Evolutionary conservation across 495 filamentous ascomycete species (phyloP).

Genomic region (Saxophila tyrrhenica): DNA sequence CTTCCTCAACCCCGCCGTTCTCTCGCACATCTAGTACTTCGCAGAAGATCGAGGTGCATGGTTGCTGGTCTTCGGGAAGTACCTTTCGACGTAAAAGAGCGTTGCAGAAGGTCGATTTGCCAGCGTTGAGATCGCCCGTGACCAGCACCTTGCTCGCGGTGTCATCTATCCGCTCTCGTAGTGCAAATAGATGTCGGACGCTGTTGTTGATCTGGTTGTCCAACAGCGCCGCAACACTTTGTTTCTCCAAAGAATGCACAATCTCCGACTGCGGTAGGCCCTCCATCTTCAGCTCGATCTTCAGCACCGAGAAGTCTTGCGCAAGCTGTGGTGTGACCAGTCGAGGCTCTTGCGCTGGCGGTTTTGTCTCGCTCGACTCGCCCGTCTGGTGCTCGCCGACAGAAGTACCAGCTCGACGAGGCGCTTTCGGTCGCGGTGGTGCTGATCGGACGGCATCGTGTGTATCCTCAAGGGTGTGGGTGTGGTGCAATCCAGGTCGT

Average conservation of each 20-base stretch:
- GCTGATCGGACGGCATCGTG: conserved; percentile 25
- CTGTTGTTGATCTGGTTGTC: conserved; percentile 91
- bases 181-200: conserved; percentile 72
- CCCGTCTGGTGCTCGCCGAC: conserved; percentile 46
- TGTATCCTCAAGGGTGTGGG: conserved; percentile 27
- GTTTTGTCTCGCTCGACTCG: conserved; percentile 63
- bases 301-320: conserved; percentile 89
- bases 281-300: conserved; percentile 86
- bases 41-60: conserved; percentile 98
- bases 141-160: conserved; percentile 94
- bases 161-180: conserved; percentile 92
- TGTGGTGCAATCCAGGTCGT: conserved; percentile 31
- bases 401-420: conserved; percentile 63
- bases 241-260: conserved; percentile 92
- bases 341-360: conserved; percentile 43
- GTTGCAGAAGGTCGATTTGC: conserved; percentile 98
- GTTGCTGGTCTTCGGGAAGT: conserved; percentile 91
- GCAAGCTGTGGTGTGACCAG: conserved; percentile 87
- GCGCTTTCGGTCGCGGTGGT: conserved; percentile 37
- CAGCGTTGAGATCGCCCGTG: conserved; percentile 95
- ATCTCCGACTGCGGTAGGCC: conserved; percentile 75
- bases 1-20: conserved; percentile 83
- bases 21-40: conserved; percentile 88
- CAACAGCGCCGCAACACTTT: conserved; percentile 74
- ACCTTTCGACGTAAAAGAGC: conserved; percentile 84